Conservation (phyloP, 805 yeast species). For the Schwanniomyces sp. region DNA sequence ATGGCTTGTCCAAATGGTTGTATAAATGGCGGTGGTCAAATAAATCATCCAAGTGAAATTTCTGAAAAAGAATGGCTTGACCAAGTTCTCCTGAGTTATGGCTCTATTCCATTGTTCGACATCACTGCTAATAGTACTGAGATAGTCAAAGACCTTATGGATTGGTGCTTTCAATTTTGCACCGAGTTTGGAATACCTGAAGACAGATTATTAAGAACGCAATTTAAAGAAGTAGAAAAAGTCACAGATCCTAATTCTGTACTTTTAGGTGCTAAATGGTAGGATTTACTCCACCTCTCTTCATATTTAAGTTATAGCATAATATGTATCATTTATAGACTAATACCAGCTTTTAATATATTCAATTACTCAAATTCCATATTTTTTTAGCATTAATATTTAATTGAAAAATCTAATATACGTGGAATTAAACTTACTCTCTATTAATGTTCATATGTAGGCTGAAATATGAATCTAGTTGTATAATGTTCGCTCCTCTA, state of each 20-base stretch:
- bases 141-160: constrained; percentile 2
- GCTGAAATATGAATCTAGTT: neutral
- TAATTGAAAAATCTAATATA: neutral
- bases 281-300: constrained; percentile 1
- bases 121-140: constrained; percentile 5
- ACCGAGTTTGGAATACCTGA: constrained; percentile 25
- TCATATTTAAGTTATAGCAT: neutral
- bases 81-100: constrained; percentile 34
- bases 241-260: constrained; percentile 48
- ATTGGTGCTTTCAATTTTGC: constrained; percentile 22
- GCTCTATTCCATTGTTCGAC: constrained; percentile 24
- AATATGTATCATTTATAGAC: neutral
- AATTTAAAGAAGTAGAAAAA: constrained; percentile 51
- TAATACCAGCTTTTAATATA: neutral
- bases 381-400: neutral
- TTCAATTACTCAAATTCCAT: neutral
- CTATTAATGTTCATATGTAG: too few relatives aligned
- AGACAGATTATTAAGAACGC: constrained; percentile 43
- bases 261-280: constrained; percentile 61
- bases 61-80: constrained; percentile 46
- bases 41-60: constrained; percentile 46
- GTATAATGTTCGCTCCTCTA: neutral
- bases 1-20: constrained; percentile 99
- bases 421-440: too few relatives aligned
- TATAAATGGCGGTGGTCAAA: constrained; percentile 95